These are phyloP conservation scores for Tetradesmus obliquus DNA, from an alignment of 139 green algal species.

Conservation along the genomic window DNA sequence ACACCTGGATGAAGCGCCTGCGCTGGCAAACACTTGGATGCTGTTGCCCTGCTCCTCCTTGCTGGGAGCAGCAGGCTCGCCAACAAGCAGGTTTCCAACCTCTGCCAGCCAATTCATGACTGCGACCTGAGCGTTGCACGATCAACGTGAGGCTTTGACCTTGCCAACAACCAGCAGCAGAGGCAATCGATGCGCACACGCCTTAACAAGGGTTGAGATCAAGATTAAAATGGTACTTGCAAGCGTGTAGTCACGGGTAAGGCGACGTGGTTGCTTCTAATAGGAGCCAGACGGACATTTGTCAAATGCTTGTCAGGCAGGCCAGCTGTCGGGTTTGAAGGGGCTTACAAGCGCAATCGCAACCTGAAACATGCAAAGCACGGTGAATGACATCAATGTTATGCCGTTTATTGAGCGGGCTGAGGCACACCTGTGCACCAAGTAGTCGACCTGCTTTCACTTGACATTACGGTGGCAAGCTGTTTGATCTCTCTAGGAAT, in stretches of 20 bases:
- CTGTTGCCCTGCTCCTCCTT: background rate
- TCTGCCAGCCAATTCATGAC: conserved; percentile 27
- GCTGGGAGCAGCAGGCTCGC: background rate
- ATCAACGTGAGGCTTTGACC: background rate
- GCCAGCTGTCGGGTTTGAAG: background rate
- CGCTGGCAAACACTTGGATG: conserved; percentile 25
- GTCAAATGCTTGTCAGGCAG: background rate
- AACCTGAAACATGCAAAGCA: background rate
- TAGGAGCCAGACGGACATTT: background rate
- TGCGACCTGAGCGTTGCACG: background rate
- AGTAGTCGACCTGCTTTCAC: background rate
- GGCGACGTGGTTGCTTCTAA: background rate
- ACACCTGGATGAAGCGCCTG: background rate
- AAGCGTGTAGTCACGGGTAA: background rate
- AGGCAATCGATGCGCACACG: background rate
- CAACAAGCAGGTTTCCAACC: conserved; percentile 9
- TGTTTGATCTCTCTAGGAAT: background rate
- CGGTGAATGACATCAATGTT: background rate
- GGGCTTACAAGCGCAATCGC: background rate
- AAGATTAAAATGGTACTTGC: background rate
- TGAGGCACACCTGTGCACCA: background rate
- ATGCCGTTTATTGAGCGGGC: background rate
- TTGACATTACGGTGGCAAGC: background rate
- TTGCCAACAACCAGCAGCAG: conserved; percentile 4
- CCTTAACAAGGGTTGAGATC: background rate